Percentiles rank a stretch among this genome's conserved stretches.
Evolutionary conservation across 208 protist genomes (phyloP).

Genomic region (Herpetomonas tarakana): DNA sequence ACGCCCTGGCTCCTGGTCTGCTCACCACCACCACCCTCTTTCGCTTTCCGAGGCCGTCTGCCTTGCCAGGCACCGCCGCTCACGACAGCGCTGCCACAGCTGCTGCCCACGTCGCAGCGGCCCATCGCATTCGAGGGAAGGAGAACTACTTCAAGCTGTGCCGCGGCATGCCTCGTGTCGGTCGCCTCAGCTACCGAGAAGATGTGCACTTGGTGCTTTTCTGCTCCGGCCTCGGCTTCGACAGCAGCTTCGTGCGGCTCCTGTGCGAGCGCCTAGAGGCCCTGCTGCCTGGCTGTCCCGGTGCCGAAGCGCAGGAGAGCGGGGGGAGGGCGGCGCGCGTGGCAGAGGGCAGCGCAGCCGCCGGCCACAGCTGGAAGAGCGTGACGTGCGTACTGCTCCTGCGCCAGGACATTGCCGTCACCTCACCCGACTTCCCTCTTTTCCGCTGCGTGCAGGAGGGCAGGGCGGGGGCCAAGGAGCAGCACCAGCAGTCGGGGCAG

Average conservation of each 20-base stretch:
- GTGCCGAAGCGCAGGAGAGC: constrained; percentile 2
- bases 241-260: constrained; percentile 32
- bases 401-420: constrained; percentile 24
- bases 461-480: no score
- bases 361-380: constrained; percentile 27
- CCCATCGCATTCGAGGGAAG: constrained; percentile 9
- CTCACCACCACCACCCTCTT: constrained; percentile 54
- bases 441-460: constrained; percentile 46
- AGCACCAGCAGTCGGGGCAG: no score
- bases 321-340: constrained; percentile 7
- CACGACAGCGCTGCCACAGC: background rate
- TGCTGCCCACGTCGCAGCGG: no score
- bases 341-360: background rate
- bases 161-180: constrained; percentile 20
- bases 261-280: constrained; percentile 48
- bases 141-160: constrained; percentile 36
- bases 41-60: constrained; percentile 22
- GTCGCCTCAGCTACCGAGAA: constrained; percentile 30
- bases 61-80: background rate
- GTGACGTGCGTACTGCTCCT: constrained; percentile 59
- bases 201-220: constrained; percentile 45
- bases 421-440: constrained; percentile 37
- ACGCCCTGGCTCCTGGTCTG: constrained; percentile 47
- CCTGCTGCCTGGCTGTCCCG: constrained; percentile 24
- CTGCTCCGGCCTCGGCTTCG: constrained; percentile 57